Conservation (phyloP, 495 filamentous ascomycete genomes). For the Penicillium dipodomyicola region DNA sequence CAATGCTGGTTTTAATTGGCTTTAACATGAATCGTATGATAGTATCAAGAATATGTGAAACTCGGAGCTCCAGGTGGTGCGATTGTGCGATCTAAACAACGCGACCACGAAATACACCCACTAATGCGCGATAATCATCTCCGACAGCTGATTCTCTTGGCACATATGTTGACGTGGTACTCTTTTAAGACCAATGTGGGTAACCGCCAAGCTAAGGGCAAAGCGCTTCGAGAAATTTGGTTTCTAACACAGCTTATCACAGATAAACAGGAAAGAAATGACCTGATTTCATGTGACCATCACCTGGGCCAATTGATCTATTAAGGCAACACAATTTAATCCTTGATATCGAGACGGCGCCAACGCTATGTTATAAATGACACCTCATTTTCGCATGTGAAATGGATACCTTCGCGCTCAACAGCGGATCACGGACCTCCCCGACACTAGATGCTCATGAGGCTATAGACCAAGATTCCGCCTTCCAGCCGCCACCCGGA, state of each 20-base stretch:
- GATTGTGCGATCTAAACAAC: not conserved
- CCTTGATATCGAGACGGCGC: not conserved
- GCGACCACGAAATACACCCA: not conserved
- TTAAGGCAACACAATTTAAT: not conserved
- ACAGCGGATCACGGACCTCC: constrained; percentile 1
- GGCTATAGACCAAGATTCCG: not conserved
- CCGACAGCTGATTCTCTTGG: not conserved
- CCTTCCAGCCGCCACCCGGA: not conserved
- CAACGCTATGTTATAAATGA: not conserved
- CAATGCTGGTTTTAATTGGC: not conserved
- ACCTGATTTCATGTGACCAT: not conserved
- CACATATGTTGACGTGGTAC: not conserved
- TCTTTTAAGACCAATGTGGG: not conserved
- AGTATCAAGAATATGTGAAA: not conserved
- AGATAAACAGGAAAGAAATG: too few relatives aligned
- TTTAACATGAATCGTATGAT: not conserved
- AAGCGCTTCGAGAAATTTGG: constrained; percentile 2
- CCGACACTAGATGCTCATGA: not conserved
- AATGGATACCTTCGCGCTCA: not conserved
- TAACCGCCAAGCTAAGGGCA: constrained; percentile 6
- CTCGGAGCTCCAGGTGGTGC: not conserved
- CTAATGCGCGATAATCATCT: not conserved
- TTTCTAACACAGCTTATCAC: not conserved
- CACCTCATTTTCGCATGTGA: constrained; percentile 8
- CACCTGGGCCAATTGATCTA: not conserved